phyloP scores from a whole-genome alignment of 108 stramenopile genomes.

The Cyclotella distinguenda region DNA sequence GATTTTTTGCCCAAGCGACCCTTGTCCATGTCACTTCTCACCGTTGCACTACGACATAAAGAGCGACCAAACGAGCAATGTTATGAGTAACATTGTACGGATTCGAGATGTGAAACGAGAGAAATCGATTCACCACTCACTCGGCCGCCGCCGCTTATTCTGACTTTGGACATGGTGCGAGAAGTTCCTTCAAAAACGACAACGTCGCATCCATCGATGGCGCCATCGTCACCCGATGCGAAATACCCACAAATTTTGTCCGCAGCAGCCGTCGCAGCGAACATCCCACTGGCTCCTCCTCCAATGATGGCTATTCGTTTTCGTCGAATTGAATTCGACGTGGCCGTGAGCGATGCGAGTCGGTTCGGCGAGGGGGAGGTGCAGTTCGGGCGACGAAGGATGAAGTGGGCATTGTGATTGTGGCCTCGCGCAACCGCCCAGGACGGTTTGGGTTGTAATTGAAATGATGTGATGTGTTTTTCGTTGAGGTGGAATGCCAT shows the following conservation, averaged over 20 bases:
- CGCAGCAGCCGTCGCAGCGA: slow-evolving; percentile 54
- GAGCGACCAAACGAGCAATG: not conserved
- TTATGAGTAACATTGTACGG: not conserved
- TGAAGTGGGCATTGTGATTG: too few species aligned
- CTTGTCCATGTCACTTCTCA: not conserved
- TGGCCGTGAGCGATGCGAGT: not conserved
- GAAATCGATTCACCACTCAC: not conserved
- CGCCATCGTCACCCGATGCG: not conserved
- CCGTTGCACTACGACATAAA: slow-evolving; percentile 2
- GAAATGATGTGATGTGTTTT: too few species aligned
- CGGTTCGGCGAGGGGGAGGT: too few species aligned
- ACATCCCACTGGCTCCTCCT: slow-evolving; percentile 66
- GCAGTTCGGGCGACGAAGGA: too few species aligned
- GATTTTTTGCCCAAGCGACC: not conserved
- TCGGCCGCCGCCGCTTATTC: slow-evolving; percentile 91
- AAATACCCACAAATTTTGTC: slow-evolving; percentile 14
- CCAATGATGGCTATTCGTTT: slow-evolving; percentile 55
- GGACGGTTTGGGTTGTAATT: too few species aligned
- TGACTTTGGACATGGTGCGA: slow-evolving; percentile 84
- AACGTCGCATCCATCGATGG: slow-evolving; percentile 41
- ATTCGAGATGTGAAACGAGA: not conserved
- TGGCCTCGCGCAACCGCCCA: too few species aligned
- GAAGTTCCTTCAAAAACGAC: slow-evolving; percentile 83
- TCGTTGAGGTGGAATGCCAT: too few species aligned
- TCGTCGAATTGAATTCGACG: slow-evolving; percentile 1